Evolutionary conservation across 148 eudicot genomes (phyloP), one percentile per base, ranked within the genome.

Genomic region (Rhododendron ovatum): DNA sequence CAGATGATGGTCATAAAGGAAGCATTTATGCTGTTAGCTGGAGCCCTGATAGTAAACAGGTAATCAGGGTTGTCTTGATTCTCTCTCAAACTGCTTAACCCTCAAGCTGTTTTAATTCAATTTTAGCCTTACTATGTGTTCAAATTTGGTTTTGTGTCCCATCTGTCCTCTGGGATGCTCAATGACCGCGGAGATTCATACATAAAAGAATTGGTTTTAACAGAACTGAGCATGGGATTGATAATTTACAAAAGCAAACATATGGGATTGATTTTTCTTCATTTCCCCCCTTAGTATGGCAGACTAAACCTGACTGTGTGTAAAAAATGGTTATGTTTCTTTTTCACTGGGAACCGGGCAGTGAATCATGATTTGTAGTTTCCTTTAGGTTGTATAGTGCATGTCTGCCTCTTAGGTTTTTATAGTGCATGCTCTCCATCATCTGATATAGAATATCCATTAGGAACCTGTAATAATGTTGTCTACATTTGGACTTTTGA

Each of bases 21-120:
- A 97, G 98, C 89, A 93, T 97, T 87, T 97, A 95, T 89, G 98
- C 99, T 47, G 95, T 94, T 73, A 94, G 98, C 89, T 97, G 99
- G 99, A 94, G 98, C 85, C 93, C 96, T 73, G 98, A 97, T 86
- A 88, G 98, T 84, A 94, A 93, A 91, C 91, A 95, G 95, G 99
- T 92, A 88, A 79, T 20, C 77, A 35, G 45, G 14, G 74, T 79
- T 37, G 63, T 41, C 39, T 65, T 74, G 85, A 59, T 17, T 65
- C 30, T 71, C 18, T 59, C 79, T 14, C 35, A 22, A 35, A 20
- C 65, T 75, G 50, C 83, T 77, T 75, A 43, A 39, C 3, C 82
- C 71, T 74, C 12, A 41, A 47, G 24, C 79, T 61, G 13, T 47
- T 30, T 26, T 24, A 45, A 24, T 45, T 33, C 2, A 14, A 26